Percentiles rank a stretch among this genome's conserved stretches.
Evolutionary conservation across 352 stramenopile genomes (phyloP).

Genomic region (Pythium volutum): DNA sequence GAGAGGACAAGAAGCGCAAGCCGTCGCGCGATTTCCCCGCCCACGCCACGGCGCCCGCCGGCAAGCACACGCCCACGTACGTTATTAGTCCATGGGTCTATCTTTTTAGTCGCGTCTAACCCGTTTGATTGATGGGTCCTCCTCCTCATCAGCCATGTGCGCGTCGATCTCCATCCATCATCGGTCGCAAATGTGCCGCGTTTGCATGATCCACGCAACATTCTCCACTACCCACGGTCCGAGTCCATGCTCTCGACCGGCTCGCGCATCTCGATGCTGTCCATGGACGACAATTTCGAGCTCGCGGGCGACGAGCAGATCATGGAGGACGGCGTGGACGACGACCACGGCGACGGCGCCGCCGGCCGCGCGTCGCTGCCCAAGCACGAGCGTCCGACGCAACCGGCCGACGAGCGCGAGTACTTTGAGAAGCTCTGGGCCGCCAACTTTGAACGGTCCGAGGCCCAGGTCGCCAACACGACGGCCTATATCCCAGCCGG

Average conservation of each 20-base stretch:
- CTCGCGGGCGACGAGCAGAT: conserved; percentile 28
- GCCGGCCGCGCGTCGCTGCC: conserved; percentile 35
- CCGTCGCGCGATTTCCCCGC: conserved; percentile 74
- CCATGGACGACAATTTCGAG: conserved; percentile 65
- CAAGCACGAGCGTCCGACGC: conserved; percentile 69
- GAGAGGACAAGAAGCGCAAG: conserved; percentile 85
- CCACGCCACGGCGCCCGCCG: conserved; percentile 60
- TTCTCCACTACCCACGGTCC: conserved; percentile 50
- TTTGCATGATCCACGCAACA: conserved; percentile 78
- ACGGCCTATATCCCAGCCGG: conserved; percentile 67
- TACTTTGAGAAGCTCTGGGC: conserved; percentile 83
- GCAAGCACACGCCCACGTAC: conserved; percentile 43
- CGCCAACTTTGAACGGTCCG: conserved; percentile 81
- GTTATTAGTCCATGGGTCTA: not conserved
- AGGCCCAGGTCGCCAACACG: conserved; percentile 60
- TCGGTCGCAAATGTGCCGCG: conserved; percentile 47
- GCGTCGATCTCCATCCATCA: conserved; percentile 48
- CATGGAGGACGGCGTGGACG: conserved; percentile 32
- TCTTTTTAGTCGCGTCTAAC: not conserved
- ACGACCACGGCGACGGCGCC: conserved; percentile 28
- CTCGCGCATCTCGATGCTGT: conserved; percentile 54
- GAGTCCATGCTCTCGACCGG: conserved; percentile 29
- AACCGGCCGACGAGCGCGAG: conserved; percentile 70
- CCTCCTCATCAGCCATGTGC: conserved; percentile 26
- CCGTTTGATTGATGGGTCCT: not conserved